Evolutionary conservation across 2,329 filamentous ascomycete species (phyloP), one percentile per base, ranked within the genome.

Genomic region (Diaporthe batatas): DNA sequence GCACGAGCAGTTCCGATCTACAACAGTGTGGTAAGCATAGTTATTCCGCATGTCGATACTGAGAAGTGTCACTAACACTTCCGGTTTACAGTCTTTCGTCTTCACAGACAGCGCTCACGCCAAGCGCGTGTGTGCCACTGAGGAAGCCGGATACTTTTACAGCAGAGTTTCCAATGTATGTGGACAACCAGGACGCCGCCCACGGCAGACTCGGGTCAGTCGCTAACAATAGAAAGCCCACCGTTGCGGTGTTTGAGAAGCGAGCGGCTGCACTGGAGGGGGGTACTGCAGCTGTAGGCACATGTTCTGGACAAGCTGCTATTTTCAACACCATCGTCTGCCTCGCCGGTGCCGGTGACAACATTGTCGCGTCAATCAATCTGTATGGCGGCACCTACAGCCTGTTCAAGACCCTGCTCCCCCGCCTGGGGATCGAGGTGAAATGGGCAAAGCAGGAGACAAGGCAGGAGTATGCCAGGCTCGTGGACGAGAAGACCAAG

Each of bases 331-430:
- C 94, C 72, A 92, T 98, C 79, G 88, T 91, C 39, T 91, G 95
- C 10, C 91, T 98, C 21, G 94, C 94, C 6, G 91, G 94, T 74
- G 89, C 91, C 0, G 96, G 96, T 62, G 95, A 98, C 86, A 98
- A 98, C 86, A 97, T 98, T 77, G 90, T 98, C 67, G 92, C 94
- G 14, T 98, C 96, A 7, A 92, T 92, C 67, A 97, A 97, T 84
- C 86, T 98, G 72, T 98, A 98, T 83, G 95, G 95, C 76, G 95
- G 95, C 81, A 98, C 96, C 21, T 98, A 98, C 87, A 98, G 98
- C 85, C 96, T 98, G 86, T 91, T 98, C 85, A 98, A 98, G 85
- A 95, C 98, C 62, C 89, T 95, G 77, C 87, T 98, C 70, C 93
- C 94, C 5, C 91, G 95, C n/a, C 85, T 98, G 58, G 96, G 96